Base-by-base conservation (phyloP, 2,329 filamentous ascomycete genomes). In the Amauroascus niger region DNA sequence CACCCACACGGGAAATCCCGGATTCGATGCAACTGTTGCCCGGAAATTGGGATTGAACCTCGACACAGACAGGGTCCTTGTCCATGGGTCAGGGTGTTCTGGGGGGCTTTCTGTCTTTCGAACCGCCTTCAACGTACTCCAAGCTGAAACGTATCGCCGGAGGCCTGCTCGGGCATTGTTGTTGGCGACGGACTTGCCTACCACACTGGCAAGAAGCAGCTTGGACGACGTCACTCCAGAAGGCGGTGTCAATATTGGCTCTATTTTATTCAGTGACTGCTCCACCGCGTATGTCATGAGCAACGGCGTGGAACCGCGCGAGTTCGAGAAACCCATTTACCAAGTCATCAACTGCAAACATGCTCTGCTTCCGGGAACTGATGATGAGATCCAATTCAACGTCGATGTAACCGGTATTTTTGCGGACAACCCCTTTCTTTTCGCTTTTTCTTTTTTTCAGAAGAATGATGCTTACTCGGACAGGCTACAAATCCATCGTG, bases 1-100 rank as follows among this genome's bases (percentile, higher is more conserved):
- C 49, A 51, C 49, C n/a, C 37, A 51, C 5, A 51, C 24, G 4
- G 49, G 37, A 20, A 51, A 51, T 35, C 49, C 49, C 3, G 49
- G 35, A 3, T 51, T 51, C 20, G 49, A 51, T 24, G 37, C 37
- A 2, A 22, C 8, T 20, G 37, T 51, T 43, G 49, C 33, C 7
- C 24, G 40, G 13, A 22, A 51, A 20, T 18, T 51, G 37, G 49
- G 49, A 3, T 24, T 51, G 11, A 51, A 22, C 5, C 35, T 32
- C 7, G 37, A 41, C 14, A 37, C 33, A 14, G 49, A 51, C 6
- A 43, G 40, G 9, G 49, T 51, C 16, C 39, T 51, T 14, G 24
- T 51, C 4, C 49, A 51, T 33, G 49, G 49, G 9, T 16, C 40
- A 32, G 49, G 49, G 8, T 51, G 49, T 32, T 43, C 37, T 9